Base-by-base conservation (phyloP, 805 yeast genomes). In the Candida maris region DNA sequence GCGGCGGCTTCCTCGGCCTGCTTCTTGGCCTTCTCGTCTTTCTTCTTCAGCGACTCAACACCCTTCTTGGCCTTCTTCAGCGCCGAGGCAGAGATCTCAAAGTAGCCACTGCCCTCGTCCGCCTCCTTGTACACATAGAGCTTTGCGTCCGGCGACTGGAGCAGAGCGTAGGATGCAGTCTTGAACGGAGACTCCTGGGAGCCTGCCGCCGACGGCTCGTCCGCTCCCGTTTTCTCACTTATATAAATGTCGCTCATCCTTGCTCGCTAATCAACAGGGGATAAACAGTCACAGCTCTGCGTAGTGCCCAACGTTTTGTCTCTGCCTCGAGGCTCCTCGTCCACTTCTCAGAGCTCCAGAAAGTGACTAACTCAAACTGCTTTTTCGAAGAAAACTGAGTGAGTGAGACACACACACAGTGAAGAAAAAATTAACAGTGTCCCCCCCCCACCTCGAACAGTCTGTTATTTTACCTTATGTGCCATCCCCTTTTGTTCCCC, bases 1-100 rank as follows among this genome's bases (percentile, higher is more conserved):
- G 71, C 67, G 32, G 74, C 65, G 49, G 67, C 61, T 46, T 71
- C 66, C 48, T 63, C 66, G 48, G 78, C 79, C 24, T 73, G 77
- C 48, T 71, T 68, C 46, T 75, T 76, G 31, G 75, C 77, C 67
- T 82, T 83, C 44, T 79, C 87, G 35, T 70, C 75, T 62, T 81
- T 84, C 69, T 89, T 91, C 65, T 77, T 86, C 46, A 93, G 68
- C 4, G 95, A 91, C 22, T 89, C 97, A 39, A 84, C 93, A 42
- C 96, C 97, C 63, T 93, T 93, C 64, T 85, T 86, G 52, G 97
- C 97, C 67, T 91, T 93, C 69, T 93, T 93, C 58, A 91, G 67
- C 5, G 96, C 97, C 35, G 94, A 80, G 4, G 96, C 87, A 13
- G 88, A 71, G 57, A 94, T 89, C 53, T 83, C 91, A 49, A 68